A percentile compares a stretch with the other conserved stretches of the same genome.
These are phyloP conservation scores for Teratosphaeria epicoccoides DNA, from an alignment of 2,329 filamentous ascomycete genomes.

Conservation along the genomic window DNA sequence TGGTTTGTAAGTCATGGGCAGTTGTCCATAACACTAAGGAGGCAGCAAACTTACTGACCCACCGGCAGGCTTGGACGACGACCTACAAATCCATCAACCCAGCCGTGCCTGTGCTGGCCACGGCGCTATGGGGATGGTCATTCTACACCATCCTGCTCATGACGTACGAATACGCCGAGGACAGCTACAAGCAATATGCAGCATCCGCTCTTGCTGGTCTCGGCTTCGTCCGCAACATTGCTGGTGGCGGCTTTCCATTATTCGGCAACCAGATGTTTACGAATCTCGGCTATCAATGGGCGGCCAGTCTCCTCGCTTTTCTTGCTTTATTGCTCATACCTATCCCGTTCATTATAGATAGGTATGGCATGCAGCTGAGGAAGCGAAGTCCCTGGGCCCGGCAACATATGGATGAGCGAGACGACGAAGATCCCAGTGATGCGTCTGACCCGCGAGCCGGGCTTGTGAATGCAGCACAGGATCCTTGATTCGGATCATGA, in stretches of 20 bases:
- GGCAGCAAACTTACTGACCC: background rate
- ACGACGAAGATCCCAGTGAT: background rate
- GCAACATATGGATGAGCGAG: background rate
- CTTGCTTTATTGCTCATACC: conserved; percentile 24
- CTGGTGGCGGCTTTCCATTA: conserved; percentile 28
- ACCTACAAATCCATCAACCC: conserved; percentile 13
- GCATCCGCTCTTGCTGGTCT: conserved; percentile 33
- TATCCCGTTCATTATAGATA: conserved; percentile 18
- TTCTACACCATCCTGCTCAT: conserved; percentile 41
- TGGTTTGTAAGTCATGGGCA: conserved; percentile 7
- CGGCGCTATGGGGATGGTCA: conserved; percentile 38
- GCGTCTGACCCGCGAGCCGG: background rate
- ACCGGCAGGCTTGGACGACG: conserved; percentile 25
- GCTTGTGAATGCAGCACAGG: background rate
- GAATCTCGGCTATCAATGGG: conserved; percentile 24
- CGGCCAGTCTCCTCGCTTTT: conserved; percentile 28
- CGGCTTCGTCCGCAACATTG: conserved; percentile 13
- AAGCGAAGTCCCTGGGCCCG: background rate
- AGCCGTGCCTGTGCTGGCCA: conserved; percentile 38
- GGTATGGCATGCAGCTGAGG: conserved; percentile 1
- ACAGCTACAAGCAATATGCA: conserved; percentile 36
- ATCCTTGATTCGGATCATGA: background rate
- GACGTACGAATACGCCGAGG: conserved; percentile 40
- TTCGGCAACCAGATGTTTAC: conserved; percentile 29
- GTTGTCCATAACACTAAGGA: no score